A percentile compares a stretch with the other conserved stretches of the same genome.
These are phyloP conservation scores for Viola pubescens DNA, from an alignment of 441 rosid species.

Conservation along the genomic window DNA sequence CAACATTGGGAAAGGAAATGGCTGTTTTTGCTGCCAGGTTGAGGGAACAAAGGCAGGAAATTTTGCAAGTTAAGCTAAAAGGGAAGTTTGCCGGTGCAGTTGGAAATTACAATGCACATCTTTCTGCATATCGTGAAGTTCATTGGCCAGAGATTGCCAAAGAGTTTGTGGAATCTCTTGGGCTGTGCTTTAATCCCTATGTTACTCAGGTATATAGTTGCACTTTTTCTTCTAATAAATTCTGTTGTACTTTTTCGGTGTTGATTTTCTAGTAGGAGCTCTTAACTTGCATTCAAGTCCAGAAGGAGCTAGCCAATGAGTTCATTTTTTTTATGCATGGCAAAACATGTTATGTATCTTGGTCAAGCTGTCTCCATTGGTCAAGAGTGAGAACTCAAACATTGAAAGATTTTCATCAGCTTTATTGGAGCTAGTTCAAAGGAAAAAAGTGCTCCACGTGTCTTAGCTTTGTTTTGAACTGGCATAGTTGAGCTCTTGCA, in stretches of 20 bases:
- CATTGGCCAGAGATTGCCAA: slow-evolving; percentile 74
- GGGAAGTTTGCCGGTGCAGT: slow-evolving; percentile 98
- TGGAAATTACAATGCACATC: slow-evolving; percentile 90
- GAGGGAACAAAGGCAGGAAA: slow-evolving; percentile 62
- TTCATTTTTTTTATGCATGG: not conserved
- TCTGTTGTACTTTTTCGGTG: not conserved
- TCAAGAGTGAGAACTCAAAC: too few relatives aligned
- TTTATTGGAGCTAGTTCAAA: too few relatives aligned
- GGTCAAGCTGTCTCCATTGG: not conserved
- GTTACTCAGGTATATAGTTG: slow-evolving; percentile 63
- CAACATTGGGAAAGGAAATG: slow-evolving; percentile 94
- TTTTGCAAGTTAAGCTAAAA: slow-evolving; percentile 64
- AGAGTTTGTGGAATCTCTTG: slow-evolving; percentile 83
- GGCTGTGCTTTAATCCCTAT: slow-evolving; percentile 75
- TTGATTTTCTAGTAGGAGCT: not conserved
- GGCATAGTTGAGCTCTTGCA: too few relatives aligned
- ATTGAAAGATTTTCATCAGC: too few relatives aligned
- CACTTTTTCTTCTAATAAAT: not conserved
- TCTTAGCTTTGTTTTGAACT: not conserved
- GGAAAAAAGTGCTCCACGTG: too few relatives aligned
- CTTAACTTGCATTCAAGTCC: too few relatives aligned
- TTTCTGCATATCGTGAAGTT: slow-evolving; percentile 66
- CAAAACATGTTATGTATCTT: not conserved
- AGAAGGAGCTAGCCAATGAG: not conserved
- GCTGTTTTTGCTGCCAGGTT: slow-evolving; percentile 78